Percentiles rank a stretch among this genome's conserved stretches.
Evolutionary conservation across 192 early-diverging fungal species (phyloP).

Genomic region (Linnemannia elongata): DNA sequence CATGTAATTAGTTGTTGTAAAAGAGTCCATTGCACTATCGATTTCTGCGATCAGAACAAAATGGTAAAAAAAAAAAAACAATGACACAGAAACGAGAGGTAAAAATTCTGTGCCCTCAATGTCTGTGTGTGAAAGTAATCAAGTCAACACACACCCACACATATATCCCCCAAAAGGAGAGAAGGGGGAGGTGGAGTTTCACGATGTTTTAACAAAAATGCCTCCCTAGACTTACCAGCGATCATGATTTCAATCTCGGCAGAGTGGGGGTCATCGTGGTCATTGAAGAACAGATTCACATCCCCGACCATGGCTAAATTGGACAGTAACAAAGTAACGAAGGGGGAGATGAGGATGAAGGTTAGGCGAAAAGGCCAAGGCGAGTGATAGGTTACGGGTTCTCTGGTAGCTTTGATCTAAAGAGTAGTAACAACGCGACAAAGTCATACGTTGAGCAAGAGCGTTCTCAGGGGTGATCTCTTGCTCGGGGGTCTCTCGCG

Average conservation of each 20-base stretch:
- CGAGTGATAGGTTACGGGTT: too few relatives aligned
- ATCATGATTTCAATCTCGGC: conserved; percentile 98
- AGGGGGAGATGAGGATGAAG: conserved; percentile 6
- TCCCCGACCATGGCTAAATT: conserved; percentile 89
- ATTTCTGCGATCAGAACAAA: neutral
- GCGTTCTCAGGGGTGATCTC: conserved; percentile 23
- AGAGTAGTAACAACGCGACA: neutral
- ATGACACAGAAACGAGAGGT: neutral
- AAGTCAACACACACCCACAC: too few relatives aligned
- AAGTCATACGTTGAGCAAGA: conserved; percentile 48
- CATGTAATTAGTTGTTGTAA: too few relatives aligned
- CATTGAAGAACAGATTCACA: conserved; percentile 95
- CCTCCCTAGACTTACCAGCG: conserved; percentile 70
- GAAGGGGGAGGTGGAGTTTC: neutral
- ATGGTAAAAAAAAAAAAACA: neutral
- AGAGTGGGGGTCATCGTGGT: conserved; percentile 74
- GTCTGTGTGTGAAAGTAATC: neutral
- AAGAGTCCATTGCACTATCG: too few relatives aligned
- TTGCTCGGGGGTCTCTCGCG: conserved; percentile 31
- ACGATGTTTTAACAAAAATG: neutral
- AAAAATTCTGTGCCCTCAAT: neutral
- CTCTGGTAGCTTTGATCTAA: too few relatives aligned
- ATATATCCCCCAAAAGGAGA: too few relatives aligned
- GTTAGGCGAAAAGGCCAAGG: neutral
- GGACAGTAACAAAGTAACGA: neutral